Evolutionary conservation across 2,329 filamentous ascomycete genomes (phyloP), one percentile per base, ranked within the genome.

Genomic region (Monosporascus sp.): DNA sequence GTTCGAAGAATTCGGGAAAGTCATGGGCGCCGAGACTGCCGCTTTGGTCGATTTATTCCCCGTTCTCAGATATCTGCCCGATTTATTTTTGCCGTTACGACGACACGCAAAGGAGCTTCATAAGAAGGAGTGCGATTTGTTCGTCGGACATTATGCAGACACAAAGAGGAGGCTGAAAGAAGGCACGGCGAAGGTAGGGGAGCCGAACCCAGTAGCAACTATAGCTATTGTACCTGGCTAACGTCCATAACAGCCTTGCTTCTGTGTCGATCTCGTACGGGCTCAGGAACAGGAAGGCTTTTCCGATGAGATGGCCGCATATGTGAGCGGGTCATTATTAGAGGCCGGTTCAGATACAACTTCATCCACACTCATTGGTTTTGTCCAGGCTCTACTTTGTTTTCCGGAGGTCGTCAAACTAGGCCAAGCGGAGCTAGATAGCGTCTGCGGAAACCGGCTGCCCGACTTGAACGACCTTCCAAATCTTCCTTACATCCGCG

Each of bases 401-500:
- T 74, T 65, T 52, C 70, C 70, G 7, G 66, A 68, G n/a, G 70
- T 76, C 48, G 52, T 57, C 43, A 60, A 55, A 51, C 55, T 53
- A 26, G 63, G 58, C 1, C 62, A 62, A 40, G 59, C 57, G 19
- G 62, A 65, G 54, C 67, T 81, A 4, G 74, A 78, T 45, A 51
- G 63, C 0, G 68, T 79, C 1, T 65, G 77, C 19, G 76, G 78
- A 2, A 63, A 70, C 14, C 67, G 77, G 3, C 52, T 78, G 3
- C 78, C 78, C 0, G 66, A 59, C 2, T 70, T 74, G 57, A 60
- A 70, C 0, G 78, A 81, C 56, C 67, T 71, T 48, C 58, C 64
- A 2, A 62, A 70, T 5, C 65, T 81, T 2, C 77, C 75, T 0
- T 81, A 81, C 55, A 67, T 78, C n/a, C 64, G 70, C n/a, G 70